Percentiles rank a stretch among this genome's conserved stretches.
Conservation (phyloP, 495 filamentous ascomycete genomes). For the Penicillium verhagenii region DNA sequence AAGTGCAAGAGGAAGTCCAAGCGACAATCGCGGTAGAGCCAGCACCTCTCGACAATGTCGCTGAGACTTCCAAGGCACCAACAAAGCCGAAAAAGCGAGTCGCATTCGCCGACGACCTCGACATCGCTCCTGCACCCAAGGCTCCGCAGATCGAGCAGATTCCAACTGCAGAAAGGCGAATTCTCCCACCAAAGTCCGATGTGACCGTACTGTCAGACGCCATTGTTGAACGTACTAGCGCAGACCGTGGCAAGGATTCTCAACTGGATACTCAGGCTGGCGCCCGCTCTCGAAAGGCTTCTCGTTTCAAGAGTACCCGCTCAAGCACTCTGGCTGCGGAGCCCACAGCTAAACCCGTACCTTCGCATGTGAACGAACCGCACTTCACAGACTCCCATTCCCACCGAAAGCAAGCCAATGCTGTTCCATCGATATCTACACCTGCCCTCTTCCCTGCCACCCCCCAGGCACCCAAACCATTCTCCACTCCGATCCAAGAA, state of each 20-base stretch:
- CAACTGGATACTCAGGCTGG: slow-evolving; percentile 6
- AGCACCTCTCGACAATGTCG: slow-evolving; percentile 6
- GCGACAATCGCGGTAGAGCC: slow-evolving; percentile 21
- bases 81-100: slow-evolving; percentile 63
- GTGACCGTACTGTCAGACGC: slow-evolving; percentile 37
- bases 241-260: slow-evolving; percentile 21
- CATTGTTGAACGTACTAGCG: slow-evolving; percentile 53
- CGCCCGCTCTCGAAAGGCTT: slow-evolving; percentile 39
- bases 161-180: slow-evolving; percentile 27
- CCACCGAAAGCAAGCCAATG: slow-evolving; percentile 18
- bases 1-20: slow-evolving; percentile 32
- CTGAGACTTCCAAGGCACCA: slow-evolving; percentile 13
- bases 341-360: background rate
- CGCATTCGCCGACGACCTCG: slow-evolving; percentile 74
- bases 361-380: background rate
- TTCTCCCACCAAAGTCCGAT: slow-evolving; percentile 32
- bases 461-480: slow-evolving; percentile 44
- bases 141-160: slow-evolving; percentile 1
- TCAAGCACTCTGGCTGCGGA: slow-evolving; percentile 6
- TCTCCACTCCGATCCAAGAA: slow-evolving; percentile 46
- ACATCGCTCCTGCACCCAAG: slow-evolving; percentile 58
- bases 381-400: slow-evolving; percentile 16
- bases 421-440: slow-evolving; percentile 19
- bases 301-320: slow-evolving; percentile 44
- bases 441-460: slow-evolving; percentile 44